Percentiles rank a stretch among this genome's conserved stretches.
Evolutionary conservation across 345 rosid species (phyloP).

Genomic region (Eucalyptus tenuipes): DNA sequence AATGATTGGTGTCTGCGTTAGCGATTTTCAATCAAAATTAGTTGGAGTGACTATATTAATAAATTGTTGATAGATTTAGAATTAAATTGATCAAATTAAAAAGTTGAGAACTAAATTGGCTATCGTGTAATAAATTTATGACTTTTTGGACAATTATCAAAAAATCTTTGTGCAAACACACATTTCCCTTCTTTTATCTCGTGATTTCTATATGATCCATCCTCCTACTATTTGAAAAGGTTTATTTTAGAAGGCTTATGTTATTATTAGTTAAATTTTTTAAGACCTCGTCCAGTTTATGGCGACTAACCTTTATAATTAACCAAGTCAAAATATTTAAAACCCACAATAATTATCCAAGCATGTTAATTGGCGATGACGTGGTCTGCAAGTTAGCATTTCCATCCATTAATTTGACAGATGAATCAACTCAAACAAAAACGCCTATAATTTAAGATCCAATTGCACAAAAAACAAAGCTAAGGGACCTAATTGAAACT

Average conservation of each 20-base stretch:
- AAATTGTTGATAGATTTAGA: no score
- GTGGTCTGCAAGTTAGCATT: not conserved
- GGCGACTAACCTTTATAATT: not conserved
- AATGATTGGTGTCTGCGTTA: no score
- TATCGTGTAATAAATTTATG: no score
- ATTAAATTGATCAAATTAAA: no score
- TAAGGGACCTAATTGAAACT: not conserved
- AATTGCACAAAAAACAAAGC: not conserved
- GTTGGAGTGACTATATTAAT: no score
- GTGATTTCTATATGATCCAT: not conserved
- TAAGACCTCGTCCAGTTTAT: not conserved
- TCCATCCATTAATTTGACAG: no score
- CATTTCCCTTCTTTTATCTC: not conserved
- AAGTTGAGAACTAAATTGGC: not conserved
- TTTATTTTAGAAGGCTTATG: not conserved
- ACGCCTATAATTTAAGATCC: no score
- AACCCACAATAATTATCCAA: not conserved
- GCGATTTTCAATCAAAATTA: no score
- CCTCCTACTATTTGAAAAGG: not conserved
- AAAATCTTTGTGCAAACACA: not conserved
- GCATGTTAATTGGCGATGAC: not conserved
- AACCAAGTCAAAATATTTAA: not conserved
- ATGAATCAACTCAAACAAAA: no score
- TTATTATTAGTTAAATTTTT: not conserved
- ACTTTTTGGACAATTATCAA: no score